Evolutionary conservation across 108 stramenopile genomes (phyloP), one percentile per base, ranked within the genome.

Genomic region (Stephanodiscus minutulus): DNA sequence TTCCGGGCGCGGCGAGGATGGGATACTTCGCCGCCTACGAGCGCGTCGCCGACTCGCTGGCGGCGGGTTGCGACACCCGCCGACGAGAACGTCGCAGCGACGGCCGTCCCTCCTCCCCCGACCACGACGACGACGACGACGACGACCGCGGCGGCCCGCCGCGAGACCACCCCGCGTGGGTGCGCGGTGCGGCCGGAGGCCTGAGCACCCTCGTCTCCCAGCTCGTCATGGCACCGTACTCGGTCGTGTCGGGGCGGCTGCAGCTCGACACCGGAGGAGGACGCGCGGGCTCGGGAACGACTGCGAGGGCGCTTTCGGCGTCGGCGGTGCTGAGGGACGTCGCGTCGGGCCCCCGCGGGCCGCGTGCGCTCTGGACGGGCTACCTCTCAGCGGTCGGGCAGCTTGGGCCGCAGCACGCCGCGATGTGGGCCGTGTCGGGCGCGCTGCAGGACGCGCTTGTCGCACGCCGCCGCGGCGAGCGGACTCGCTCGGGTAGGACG

Each of bases 321-420:
- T 0, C 15, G 2, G 1, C 54, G 22, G 54, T 55, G n/a, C 27
- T 55, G 27, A 11, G 54, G 54, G 22, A 55, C 27, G 54, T 55
- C 10, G 4, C 27, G 27, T 55, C 54, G 2, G 27, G 54, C 5
- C 54, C 54, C 5, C 5, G 11, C 2, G 54, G 54, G 5, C 3
- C n/a, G 10, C 54, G 54, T 5, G 54, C 54, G 12, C 54, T 55
- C 1, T 55, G 54, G 54, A 55, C 54, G 54, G 54, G 54, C 5
- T 55, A 55, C 24, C 12, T 13, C 11, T 55, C 54, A 27, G 25
- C 54, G 27, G 28, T 55, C 11, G 25, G 5, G 27, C 54, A 55
- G 54, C 22, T 55, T 10, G 54, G 24, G 27, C 54, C 54, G 27
- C 54, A 55, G 8, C 54, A 55, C 27, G 54, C 54, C 25, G 27